Percentiles rank a stretch among this genome's conserved stretches.
Evolutionary conservation across 148 eudicot genomes (phyloP).

Genomic region (Rhododendron williamsianum): DNA sequence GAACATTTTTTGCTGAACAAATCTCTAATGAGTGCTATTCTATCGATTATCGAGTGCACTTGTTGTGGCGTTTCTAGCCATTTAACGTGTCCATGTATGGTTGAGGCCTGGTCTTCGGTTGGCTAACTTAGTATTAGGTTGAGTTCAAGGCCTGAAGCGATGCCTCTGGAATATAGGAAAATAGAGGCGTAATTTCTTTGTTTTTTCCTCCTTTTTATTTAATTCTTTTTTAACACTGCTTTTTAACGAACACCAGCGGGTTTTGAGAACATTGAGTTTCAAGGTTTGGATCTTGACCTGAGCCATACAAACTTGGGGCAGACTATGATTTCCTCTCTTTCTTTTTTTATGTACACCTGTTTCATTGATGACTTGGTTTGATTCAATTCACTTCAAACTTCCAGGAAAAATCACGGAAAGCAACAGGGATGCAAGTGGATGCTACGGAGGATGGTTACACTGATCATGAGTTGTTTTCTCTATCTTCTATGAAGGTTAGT

Average conservation of each 20-base stretch:
- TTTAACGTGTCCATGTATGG: not conserved
- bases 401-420: constrained; percentile 88
- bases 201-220: not conserved
- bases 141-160: not conserved
- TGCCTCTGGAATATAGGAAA: not conserved
- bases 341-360: not conserved
- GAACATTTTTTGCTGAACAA: not conserved
- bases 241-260: not conserved
- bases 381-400: constrained; percentile 11
- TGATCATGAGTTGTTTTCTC: constrained; percentile 76
- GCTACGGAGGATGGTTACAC: constrained; percentile 65
- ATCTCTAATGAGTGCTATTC: not conserved
- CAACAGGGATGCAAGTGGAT: constrained; percentile 72
- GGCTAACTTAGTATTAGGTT: not conserved
- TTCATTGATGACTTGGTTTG: not conserved
- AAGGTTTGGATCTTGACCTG: not conserved
- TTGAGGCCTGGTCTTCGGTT: not conserved
- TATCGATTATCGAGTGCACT: not conserved
- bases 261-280: not conserved
- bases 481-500: constrained; percentile 75
- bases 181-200: not conserved
- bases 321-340: not conserved
- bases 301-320: not conserved
- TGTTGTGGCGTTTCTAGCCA: not conserved
- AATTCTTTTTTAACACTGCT: not conserved